phyloP scores from a whole-genome alignment of 1,139 yeast species.

The Geotrichum siamense region DNA sequence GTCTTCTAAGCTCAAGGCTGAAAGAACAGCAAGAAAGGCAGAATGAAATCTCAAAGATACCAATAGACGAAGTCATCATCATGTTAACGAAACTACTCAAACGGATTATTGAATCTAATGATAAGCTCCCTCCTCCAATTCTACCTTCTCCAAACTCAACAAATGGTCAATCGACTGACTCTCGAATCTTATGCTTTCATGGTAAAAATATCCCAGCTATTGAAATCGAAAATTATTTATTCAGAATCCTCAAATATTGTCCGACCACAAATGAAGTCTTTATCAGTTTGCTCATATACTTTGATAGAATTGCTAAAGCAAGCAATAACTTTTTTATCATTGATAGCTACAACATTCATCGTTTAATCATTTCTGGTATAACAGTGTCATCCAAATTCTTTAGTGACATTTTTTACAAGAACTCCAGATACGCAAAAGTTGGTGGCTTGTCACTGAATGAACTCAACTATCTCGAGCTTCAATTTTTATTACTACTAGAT shows the following conservation, averaged over 20 bases:
- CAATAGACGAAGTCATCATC: slow-evolving; percentile 68
- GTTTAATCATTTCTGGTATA: slow-evolving; percentile 91
- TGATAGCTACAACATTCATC: slow-evolving; percentile 93
- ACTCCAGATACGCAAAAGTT: slow-evolving; percentile 92
- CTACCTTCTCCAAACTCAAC: slow-evolving; percentile 40
- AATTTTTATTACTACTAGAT: slow-evolving; percentile 75
- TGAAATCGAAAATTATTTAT: slow-evolving; percentile 77
- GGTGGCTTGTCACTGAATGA: slow-evolving; percentile 96
- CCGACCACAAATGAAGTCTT: slow-evolving; percentile 97
- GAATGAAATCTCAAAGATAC: slow-evolving; percentile 74
- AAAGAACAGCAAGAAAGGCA: slow-evolving; percentile 32
- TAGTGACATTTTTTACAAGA: slow-evolving; percentile 92
- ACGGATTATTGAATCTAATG: slow-evolving; percentile 89
- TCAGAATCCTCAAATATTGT: slow-evolving; percentile 89
- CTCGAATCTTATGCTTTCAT: slow-evolving; percentile 82
- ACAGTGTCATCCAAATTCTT: slow-evolving; percentile 94
- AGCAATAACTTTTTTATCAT: slow-evolving; percentile 82
- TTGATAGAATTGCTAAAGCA: slow-evolving; percentile 86
- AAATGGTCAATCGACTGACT: slow-evolving; percentile 29
- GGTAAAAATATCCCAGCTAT: slow-evolving; percentile 96
- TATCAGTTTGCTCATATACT: slow-evolving; percentile 78
- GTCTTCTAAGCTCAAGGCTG: slow-evolving; percentile 2
- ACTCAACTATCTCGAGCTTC: slow-evolving; percentile 83
- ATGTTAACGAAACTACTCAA: slow-evolving; percentile 83
- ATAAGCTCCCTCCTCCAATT: slow-evolving; percentile 69